Conservation (phyloP, 306 rosid species). For the Glycine latifolia region DNA sequence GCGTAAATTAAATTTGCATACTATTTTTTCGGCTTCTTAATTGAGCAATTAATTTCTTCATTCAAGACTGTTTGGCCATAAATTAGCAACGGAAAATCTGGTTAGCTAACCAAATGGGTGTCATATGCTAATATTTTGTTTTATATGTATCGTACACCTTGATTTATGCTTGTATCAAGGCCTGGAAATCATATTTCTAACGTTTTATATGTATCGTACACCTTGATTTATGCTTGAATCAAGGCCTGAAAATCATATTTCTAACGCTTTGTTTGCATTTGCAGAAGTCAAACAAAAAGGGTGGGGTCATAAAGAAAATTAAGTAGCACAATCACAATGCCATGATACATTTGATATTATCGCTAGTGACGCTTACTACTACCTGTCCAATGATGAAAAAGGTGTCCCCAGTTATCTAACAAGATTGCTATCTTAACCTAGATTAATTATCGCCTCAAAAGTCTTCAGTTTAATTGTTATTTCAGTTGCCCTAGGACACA, state of each 20-base stretch:
- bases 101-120: slow-evolving; percentile 32
- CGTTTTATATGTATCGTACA: background rate
- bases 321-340: slow-evolving; percentile 32
- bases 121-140: background rate
- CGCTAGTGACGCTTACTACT: slow-evolving; percentile 11
- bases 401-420: slow-evolving; percentile 41
- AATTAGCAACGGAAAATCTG: slow-evolving; percentile 25
- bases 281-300: slow-evolving; percentile 50
- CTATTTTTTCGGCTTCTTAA: slow-evolving; percentile 15
- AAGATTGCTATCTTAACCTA: slow-evolving; percentile 30
- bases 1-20: background rate
- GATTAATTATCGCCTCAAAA: slow-evolving; percentile 43
- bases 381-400: slow-evolving; percentile 38
- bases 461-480: slow-evolving; percentile 43
- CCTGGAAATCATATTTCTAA: slow-evolving; percentile 40
- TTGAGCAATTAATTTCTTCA: background rate
- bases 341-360: slow-evolving; percentile 7
- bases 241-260: slow-evolving; percentile 39
- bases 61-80: background rate
- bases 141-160: background rate
- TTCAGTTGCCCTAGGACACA: slow-evolving; percentile 39
- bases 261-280: slow-evolving; percentile 38
- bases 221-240: background rate
- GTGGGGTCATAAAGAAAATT: slow-evolving; percentile 38
- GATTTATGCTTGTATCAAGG: slow-evolving; percentile 8